These are phyloP conservation scores for Debaryomyces tyrocola DNA, from an alignment of 805 yeast genomes.

Conservation along the genomic window DNA sequence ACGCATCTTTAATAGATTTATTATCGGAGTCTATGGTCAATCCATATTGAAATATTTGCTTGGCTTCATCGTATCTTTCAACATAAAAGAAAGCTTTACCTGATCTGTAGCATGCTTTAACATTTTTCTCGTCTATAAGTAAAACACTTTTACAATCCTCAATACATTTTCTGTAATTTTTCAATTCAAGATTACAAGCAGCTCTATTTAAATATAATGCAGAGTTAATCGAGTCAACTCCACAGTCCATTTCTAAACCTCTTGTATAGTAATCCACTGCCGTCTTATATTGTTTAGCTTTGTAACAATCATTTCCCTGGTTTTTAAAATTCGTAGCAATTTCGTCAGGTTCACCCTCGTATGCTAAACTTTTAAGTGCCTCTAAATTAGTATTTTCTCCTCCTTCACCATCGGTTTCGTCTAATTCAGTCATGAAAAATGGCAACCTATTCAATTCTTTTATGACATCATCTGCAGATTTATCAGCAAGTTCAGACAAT, in stretches of 20 bases:
- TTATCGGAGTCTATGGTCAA: constrained; percentile 59
- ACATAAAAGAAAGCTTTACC: constrained; percentile 76
- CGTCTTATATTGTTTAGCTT: constrained; percentile 64
- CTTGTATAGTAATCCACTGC: constrained; percentile 80
- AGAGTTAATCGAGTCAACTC: constrained; percentile 51
- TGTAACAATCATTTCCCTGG: constrained; percentile 90
- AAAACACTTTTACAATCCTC: constrained; percentile 81
- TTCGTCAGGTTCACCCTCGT: constrained; percentile 95
- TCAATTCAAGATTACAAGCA: constrained; percentile 83
- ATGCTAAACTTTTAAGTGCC: constrained; percentile 87
- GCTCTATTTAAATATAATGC: constrained; percentile 81
- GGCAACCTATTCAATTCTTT: constrained; percentile 81
- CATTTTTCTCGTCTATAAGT: constrained; percentile 60
- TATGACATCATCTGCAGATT: constrained; percentile 74
- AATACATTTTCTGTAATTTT: constrained; percentile 82
- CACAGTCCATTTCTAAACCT: constrained; percentile 73
- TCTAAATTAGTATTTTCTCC: constrained; percentile 76
- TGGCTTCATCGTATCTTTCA: constrained; percentile 70
- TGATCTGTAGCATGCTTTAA: constrained; percentile 84
- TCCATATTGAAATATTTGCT: constrained; percentile 65
- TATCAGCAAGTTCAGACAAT: constrained; percentile 59
- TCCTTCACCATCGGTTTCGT: constrained; percentile 72
- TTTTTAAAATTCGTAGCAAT: constrained; percentile 84
- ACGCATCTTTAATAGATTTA: constrained; percentile 50
- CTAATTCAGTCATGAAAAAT: constrained; percentile 88